Conservation (phyloP, 306 rosid genomes). For the Canavalia ensiformis region DNA sequence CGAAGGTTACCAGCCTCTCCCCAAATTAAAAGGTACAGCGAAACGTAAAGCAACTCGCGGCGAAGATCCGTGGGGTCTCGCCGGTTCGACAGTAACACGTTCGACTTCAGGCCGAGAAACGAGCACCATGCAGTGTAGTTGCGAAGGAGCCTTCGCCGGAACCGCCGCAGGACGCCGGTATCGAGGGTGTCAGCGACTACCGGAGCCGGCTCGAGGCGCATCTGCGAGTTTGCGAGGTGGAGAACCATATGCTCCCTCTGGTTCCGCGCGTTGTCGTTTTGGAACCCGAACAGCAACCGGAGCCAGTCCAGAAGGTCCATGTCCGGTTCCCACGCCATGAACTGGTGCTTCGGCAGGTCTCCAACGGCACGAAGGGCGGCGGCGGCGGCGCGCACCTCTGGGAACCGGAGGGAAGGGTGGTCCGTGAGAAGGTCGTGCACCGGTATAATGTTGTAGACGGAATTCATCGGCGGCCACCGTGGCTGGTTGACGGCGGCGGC, state of each 20-base stretch:
- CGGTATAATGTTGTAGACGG: constrained; percentile 84
- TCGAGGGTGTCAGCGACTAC: constrained; percentile 59
- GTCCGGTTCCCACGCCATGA: constrained; percentile 57
- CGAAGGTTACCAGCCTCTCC: constrained; percentile 93
- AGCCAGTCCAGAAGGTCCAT: constrained; percentile 93
- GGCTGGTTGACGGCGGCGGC: neutral
- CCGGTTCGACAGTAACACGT: constrained; percentile 48
- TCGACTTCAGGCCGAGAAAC: constrained; percentile 70
- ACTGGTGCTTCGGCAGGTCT: constrained; percentile 77
- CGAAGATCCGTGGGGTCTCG: constrained; percentile 58
- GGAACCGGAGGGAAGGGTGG: constrained; percentile 85
- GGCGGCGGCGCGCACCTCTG: constrained; percentile 90
- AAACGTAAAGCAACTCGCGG: constrained; percentile 78
- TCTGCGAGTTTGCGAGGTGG: constrained; percentile 91
- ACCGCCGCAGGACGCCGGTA: constrained; percentile 58
- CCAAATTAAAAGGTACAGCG: constrained; percentile 79
- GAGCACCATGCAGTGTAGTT: constrained; percentile 88
- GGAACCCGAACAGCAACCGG: constrained; percentile 78
- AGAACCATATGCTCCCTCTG: constrained; percentile 96
- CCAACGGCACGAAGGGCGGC: constrained; percentile 81
- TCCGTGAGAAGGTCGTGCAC: constrained; percentile 74
- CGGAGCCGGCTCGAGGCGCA: constrained; percentile 78
- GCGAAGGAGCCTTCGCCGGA: constrained; percentile 68
- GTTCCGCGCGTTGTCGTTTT: constrained; percentile 81
- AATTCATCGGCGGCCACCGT: constrained; percentile 42